Evolutionary conservation across 2,329 filamentous ascomycete genomes (phyloP).

Genomic region (Monosporascus sp.): DNA sequence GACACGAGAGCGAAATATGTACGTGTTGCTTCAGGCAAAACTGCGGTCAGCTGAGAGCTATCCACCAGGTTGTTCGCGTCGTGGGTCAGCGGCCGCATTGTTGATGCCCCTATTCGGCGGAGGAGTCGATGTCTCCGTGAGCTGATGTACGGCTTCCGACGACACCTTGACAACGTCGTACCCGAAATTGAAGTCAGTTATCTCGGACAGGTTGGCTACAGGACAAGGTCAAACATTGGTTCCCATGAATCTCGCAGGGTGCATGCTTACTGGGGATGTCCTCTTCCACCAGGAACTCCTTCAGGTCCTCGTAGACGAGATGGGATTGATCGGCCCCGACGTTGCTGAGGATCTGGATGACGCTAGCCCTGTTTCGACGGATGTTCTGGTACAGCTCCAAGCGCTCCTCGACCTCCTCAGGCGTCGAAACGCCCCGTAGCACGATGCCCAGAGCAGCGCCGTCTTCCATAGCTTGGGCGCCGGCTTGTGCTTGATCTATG

Average conservation of each 20-base stretch:
- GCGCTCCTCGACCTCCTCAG: constrained; percentile 15
- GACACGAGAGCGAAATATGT: too few species aligned
- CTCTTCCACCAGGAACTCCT: background rate
- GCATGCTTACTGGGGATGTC: background rate
- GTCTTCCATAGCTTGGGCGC: constrained; percentile 31
- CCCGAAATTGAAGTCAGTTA: background rate
- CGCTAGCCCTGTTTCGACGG: constrained; percentile 18
- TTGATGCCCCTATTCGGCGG: background rate
- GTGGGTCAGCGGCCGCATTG: background rate
- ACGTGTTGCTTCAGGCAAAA: background rate
- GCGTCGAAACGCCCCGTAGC: constrained; percentile 14
- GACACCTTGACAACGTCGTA: background rate
- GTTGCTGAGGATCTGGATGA: constrained; percentile 24
- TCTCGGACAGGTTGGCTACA: background rate
- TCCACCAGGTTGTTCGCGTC: background rate
- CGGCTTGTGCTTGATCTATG: constrained; percentile 34
- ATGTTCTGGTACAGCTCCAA: constrained; percentile 19
- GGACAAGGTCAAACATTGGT: background rate
- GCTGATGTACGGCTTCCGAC: background rate
- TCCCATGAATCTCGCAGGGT: background rate
- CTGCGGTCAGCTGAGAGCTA: background rate
- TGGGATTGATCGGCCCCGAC: constrained; percentile 17
- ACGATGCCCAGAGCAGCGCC: constrained; percentile 26
- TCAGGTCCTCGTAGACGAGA: constrained; percentile 1
- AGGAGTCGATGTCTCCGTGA: background rate